Conservation (phyloP, 495 filamentous ascomycete species). For the Lophium mytilinum region DNA sequence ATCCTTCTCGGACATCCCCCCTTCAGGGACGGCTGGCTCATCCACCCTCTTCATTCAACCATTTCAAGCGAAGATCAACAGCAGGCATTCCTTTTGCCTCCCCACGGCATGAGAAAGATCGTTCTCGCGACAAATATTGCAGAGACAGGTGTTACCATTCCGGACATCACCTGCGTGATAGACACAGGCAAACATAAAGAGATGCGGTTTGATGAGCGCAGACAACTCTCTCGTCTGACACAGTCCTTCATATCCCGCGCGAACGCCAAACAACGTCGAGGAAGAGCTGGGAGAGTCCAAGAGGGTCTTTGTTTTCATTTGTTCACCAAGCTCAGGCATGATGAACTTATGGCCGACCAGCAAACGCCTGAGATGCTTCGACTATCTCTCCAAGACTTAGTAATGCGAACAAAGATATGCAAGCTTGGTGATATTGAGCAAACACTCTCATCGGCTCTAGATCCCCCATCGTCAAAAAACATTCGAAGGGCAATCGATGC, state of each 20-base stretch:
- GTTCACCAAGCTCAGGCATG: constrained; percentile 81
- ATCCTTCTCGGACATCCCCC: constrained; percentile 61
- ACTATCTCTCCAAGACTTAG: constrained; percentile 85
- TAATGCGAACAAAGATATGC: constrained; percentile 94
- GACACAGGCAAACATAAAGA: constrained; percentile 94
- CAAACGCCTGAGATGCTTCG: constrained; percentile 95
- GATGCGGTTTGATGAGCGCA: constrained; percentile 88
- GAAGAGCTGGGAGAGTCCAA: constrained; percentile 92
- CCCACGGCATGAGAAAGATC: constrained; percentile 74
- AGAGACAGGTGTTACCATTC: constrained; percentile 95
- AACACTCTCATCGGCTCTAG: constrained; percentile 79
- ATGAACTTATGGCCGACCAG: constrained; percentile 72
- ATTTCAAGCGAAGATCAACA: constrained; percentile 97
- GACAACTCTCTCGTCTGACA: constrained; percentile 80
- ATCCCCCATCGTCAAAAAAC: constrained; percentile 83
- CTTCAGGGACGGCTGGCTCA: constrained; percentile 64
- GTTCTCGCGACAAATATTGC: constrained; percentile 95
- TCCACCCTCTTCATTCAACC: constrained; percentile 84
- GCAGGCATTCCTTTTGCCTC: constrained; percentile 77
- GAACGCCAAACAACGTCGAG: constrained; percentile 88
- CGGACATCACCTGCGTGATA: constrained; percentile 90
- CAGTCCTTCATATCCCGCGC: constrained; percentile 90
- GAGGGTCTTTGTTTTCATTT: constrained; percentile 91
- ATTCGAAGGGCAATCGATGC: constrained; percentile 87
- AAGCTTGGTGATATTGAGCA: constrained; percentile 86